These are phyloP conservation scores for Lasiodiplodia sp. DNA, from an alignment of 2,329 filamentous ascomycete species.

Conservation along the genomic window DNA sequence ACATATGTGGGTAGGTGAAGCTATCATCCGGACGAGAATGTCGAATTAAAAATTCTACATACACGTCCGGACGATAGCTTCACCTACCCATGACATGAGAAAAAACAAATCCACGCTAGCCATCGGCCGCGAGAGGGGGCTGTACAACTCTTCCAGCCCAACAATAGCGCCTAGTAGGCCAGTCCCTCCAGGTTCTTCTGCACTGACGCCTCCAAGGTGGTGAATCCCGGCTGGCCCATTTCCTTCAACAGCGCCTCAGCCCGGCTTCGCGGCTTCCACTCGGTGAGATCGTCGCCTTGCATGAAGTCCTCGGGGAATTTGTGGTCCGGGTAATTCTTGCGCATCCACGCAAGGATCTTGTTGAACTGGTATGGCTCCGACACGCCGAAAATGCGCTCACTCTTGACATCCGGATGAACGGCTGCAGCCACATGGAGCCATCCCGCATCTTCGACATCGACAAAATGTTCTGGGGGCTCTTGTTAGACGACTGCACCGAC, in stretches of 20 bases:
- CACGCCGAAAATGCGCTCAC: conserved; percentile 34
- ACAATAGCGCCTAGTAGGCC: background rate
- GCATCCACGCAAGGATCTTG: conserved; percentile 32
- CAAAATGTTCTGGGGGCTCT: conserved; percentile 30
- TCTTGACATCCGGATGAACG: conserved; percentile 31
- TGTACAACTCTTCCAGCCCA: background rate
- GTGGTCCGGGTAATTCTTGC: conserved; percentile 15
- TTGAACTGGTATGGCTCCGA: conserved; percentile 31
- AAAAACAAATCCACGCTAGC: too few relatives aligned
- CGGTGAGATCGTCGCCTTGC: conserved; percentile 19
- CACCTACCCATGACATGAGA: too few relatives aligned
- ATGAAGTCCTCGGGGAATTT: conserved; percentile 20
- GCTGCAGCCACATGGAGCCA: conserved; percentile 35
- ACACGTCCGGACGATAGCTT: too few relatives aligned
- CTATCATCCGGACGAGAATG: too few relatives aligned
- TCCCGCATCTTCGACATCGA: conserved; percentile 37
- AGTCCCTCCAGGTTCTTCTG: conserved; percentile 22
- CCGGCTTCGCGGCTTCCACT: conserved; percentile 4
- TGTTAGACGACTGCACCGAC: background rate
- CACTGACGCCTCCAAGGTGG: conserved; percentile 20
- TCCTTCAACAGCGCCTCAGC: conserved; percentile 24
- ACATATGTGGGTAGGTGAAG: too few relatives aligned
- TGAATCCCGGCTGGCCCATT: conserved; percentile 27
- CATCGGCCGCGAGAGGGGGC: too few relatives aligned
- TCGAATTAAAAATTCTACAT: too few relatives aligned